phyloP scores from a whole-genome alignment of 169 alveolate genomes.

The Eimeria zaria region DNA sequence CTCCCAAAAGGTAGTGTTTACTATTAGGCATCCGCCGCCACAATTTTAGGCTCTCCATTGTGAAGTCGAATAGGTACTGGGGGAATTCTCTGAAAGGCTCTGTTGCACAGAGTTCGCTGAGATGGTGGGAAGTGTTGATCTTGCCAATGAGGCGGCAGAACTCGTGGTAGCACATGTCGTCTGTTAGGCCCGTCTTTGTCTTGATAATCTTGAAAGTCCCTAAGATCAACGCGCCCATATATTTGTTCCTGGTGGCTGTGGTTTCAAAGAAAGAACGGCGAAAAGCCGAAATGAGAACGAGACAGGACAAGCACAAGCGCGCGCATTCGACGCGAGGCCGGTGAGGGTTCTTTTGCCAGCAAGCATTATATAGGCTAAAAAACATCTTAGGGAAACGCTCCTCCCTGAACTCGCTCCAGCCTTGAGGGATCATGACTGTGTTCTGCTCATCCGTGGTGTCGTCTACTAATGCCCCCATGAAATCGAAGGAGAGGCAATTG shows the following conservation, averaged over 20 bases:
- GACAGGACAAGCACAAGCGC: constrained; percentile 92
- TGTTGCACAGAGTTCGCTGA: constrained; percentile 87
- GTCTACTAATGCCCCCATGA: constrained; percentile 97
- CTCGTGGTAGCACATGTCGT: constrained; percentile 96
- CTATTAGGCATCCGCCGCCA: constrained; percentile 95
- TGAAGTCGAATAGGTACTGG: constrained; percentile 94
- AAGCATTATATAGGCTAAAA: constrained; percentile 91
- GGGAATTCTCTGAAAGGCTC: constrained; percentile 94
- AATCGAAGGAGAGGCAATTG: constrained; percentile 96
- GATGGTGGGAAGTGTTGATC: constrained; percentile 95
- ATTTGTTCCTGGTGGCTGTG: constrained; percentile 93
- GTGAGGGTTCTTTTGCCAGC: constrained; percentile 85
- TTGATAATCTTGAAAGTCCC: constrained; percentile 94
- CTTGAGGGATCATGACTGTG: constrained; percentile 97
- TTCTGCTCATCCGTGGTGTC: constrained; percentile 97
- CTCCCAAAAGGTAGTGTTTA: constrained; percentile 96
- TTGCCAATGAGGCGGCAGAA: constrained; percentile 96
- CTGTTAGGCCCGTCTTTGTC: constrained; percentile 93
- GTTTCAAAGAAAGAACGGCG: constrained; percentile 95
- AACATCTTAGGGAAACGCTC: constrained; percentile 92
- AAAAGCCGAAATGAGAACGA: constrained; percentile 94
- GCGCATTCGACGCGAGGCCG: constrained; percentile 90
- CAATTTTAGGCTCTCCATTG: constrained; percentile 93
- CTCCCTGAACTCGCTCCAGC: constrained; percentile 94
- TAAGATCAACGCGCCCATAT: constrained; percentile 92